phyloP scores from a whole-genome alignment of 495 filamentous ascomycete genomes.

The Aspergillus haitiensis region DNA sequence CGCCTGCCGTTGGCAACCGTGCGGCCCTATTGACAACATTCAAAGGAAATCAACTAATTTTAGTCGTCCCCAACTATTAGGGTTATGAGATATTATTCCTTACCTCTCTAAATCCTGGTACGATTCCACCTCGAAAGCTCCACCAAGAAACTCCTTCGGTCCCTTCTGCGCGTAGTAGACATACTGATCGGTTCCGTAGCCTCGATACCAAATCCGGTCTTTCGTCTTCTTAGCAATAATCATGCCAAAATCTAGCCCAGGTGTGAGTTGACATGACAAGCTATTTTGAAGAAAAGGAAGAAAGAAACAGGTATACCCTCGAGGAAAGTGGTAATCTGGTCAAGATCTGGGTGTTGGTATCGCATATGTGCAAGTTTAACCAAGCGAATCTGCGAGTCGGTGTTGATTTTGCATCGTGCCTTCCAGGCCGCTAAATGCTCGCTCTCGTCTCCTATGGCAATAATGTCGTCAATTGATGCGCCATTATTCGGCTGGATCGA shows the following conservation, averaged over 20 bases:
- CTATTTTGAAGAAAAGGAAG: too few relatives aligned
- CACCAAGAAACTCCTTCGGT: constrained; percentile 54
- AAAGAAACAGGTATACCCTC: constrained; percentile 20
- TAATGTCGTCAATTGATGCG: constrained; percentile 24
- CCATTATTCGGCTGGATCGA: not conserved
- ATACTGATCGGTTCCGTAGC: constrained; percentile 60
- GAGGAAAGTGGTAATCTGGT: constrained; percentile 38
- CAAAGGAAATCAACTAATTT: not conserved
- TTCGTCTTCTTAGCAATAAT: constrained; percentile 41
- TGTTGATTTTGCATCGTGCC: constrained; percentile 31
- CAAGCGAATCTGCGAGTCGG: constrained; percentile 34
- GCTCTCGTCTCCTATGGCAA: constrained; percentile 30
- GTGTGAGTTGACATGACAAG: too few relatives aligned
- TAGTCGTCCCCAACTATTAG: too few relatives aligned
- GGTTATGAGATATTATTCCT: not conserved
- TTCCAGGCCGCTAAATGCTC: constrained; percentile 34
- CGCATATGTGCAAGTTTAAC: constrained; percentile 44
- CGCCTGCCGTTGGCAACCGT: constrained; percentile 2
- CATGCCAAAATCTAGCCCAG: constrained; percentile 54
- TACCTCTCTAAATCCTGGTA: constrained; percentile 1
- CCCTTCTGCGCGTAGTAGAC: constrained; percentile 50
- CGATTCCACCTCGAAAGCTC: constrained; percentile 23
- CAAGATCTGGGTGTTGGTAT: constrained; percentile 47
- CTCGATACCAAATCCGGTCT: constrained; percentile 56
- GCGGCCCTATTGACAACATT: not conserved